Conservation (phyloP, 2,329 filamentous ascomycete genomes). For the Aspergillus quadrilineatus region DNA sequence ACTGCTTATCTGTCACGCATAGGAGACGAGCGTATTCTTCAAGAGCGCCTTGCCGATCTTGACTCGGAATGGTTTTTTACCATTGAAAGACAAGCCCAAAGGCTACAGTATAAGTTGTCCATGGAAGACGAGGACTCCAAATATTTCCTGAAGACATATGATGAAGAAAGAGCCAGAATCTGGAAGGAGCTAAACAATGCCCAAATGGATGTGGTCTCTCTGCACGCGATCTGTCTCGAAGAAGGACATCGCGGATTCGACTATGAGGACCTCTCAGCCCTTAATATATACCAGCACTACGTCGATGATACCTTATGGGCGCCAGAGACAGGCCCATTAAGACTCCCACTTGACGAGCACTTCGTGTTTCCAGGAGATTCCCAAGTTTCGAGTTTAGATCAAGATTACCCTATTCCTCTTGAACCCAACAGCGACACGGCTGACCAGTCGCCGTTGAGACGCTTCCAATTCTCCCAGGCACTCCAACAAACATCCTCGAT, state of each 20-base stretch:
- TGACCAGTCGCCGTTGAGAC: background rate
- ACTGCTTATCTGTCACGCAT: slow-evolving; percentile 23
- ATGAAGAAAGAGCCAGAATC: slow-evolving; percentile 20
- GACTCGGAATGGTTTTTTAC: slow-evolving; percentile 20
- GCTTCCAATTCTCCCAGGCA: background rate
- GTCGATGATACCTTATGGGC: background rate
- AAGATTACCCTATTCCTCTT: background rate
- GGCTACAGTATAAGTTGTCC: slow-evolving; percentile 11
- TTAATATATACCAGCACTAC: background rate
- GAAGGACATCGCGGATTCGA: slow-evolving; percentile 15
- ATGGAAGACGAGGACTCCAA: slow-evolving; percentile 23
- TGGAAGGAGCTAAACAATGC: slow-evolving; percentile 23
- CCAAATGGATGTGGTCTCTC: slow-evolving; percentile 18
- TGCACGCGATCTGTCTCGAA: slow-evolving; percentile 23
- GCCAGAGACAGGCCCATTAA: slow-evolving; percentile 20
- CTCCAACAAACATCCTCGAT: background rate
- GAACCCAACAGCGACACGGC: background rate
- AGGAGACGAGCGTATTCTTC: slow-evolving; percentile 25
- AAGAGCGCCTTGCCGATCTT: slow-evolving; percentile 24
- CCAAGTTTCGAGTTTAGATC: background rate
- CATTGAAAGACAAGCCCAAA: slow-evolving; percentile 17
- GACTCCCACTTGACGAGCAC: slow-evolving; percentile 19
- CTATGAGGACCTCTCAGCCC: slow-evolving; percentile 7
- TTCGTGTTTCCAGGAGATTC: slow-evolving; percentile 17
- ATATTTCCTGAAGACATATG: slow-evolving; percentile 26